phyloP scores from a whole-genome alignment of 73 alveolate species.

The Paramecium sexaurelia region DNA sequence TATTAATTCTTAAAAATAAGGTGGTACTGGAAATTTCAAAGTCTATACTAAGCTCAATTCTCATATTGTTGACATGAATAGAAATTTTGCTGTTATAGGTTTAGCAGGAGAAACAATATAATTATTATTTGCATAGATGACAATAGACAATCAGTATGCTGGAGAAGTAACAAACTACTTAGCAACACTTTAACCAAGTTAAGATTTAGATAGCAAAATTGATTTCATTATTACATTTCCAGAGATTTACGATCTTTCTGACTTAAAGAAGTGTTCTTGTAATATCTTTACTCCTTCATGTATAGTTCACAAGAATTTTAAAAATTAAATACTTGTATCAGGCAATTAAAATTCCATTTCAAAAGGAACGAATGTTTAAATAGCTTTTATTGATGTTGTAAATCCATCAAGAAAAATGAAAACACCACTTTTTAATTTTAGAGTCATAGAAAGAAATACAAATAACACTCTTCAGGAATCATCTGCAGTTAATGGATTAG shows the following conservation, averaged over 20 bases:
- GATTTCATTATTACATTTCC: constrained; percentile 17
- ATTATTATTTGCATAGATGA: neutral
- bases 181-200: neutral
- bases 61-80: neutral
- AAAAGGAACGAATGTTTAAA: constrained; percentile 11
- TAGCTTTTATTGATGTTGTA: neutral
- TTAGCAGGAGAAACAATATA: constrained; percentile 14
- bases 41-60: neutral
- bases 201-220: neutral
- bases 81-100: constrained; percentile 45
- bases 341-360: neutral
- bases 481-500: constrained; percentile 36
- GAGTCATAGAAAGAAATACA: neutral
- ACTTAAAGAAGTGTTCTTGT: neutral
- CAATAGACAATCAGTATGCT: neutral
- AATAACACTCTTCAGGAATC: constrained; percentile 43
- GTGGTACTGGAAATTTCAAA: constrained; percentile 49
- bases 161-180: constrained; percentile 26
- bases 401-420: constrained; percentile 34
- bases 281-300: neutral
- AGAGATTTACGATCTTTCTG: neutral
- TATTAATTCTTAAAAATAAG: constrained; percentile 22
- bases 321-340: neutral
- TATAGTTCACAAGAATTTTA: neutral
- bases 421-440: constrained; percentile 28